Evolutionary conservation across 202 grass and related monocot species (phyloP).

Genomic region (Schoenoplectus triqueter): DNA sequence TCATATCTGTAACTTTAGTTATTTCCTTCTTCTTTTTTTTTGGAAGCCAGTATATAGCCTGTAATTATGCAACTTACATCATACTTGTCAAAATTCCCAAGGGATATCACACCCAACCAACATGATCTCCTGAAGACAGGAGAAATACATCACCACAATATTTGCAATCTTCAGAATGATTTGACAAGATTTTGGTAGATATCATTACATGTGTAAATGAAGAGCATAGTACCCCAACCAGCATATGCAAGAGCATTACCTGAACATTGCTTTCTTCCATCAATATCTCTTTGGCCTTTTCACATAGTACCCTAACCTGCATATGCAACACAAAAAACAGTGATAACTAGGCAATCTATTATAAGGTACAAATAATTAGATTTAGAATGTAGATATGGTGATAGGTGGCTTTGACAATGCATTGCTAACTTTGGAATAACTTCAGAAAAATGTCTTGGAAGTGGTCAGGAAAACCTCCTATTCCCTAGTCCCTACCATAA

Average conservation of each 20-base stretch:
- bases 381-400: too few relatives aligned
- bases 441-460: background rate
- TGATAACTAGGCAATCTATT: conserved; percentile 1
- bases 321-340: conserved; percentile 23
- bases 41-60: background rate
- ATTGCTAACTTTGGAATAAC: background rate
- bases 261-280: conserved; percentile 99
- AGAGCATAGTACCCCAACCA: too few relatives aligned
- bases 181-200: conserved; percentile 23
- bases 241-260: conserved; percentile 45
- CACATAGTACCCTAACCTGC: conserved; percentile 83
- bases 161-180: background rate
- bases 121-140: conserved; percentile 17
- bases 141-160: background rate
- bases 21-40: background rate
- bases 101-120: background rate
- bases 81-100: conserved; percentile 12
- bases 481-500: background rate
- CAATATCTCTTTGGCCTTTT: conserved; percentile 97
- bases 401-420: background rate
- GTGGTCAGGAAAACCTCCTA: conserved; percentile 6
- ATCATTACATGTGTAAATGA: conserved; percentile 3
- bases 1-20: conserved; percentile 12
- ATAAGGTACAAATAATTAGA: background rate
- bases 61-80: conserved; percentile 16